Evolutionary conservation across 2,329 filamentous ascomycete genomes (phyloP).

Genomic region (Cladophialophora psammophila): DNA sequence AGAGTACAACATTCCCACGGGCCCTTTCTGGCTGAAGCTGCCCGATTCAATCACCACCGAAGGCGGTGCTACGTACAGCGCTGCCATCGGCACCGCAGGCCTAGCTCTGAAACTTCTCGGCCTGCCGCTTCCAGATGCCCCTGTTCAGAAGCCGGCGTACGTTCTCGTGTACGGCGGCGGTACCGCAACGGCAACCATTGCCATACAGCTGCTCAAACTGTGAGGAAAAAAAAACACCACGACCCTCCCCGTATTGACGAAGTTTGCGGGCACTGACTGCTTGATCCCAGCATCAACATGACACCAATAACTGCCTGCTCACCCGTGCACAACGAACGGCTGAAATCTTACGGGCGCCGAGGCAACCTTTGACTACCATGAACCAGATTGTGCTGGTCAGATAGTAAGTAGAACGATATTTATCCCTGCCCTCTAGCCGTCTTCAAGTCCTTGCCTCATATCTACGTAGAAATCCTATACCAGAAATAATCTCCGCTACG

Average conservation of each 20-base stretch:
- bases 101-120: slow-evolving; percentile 25
- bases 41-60: slow-evolving; percentile 23
- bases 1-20: slow-evolving; percentile 24
- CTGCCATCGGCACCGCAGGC: slow-evolving; percentile 28
- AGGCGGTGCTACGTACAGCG: slow-evolving; percentile 16
- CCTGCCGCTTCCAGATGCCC: slow-evolving; percentile 27
- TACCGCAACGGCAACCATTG: slow-evolving; percentile 35
- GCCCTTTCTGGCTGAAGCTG: slow-evolving; percentile 27
- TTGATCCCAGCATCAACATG: slow-evolving; percentile 10
- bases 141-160: slow-evolving; percentile 27
- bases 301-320: slow-evolving; percentile 14
- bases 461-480: background rate
- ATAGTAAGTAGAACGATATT: background rate
- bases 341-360: slow-evolving; percentile 18
- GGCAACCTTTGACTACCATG: background rate
- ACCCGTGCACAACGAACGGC: slow-evolving; percentile 11
- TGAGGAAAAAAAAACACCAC: slow-evolving; percentile 28
- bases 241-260: background rate
- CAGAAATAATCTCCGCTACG: background rate
- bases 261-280: background rate
- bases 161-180: slow-evolving; percentile 35
- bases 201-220: slow-evolving; percentile 42
- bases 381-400: background rate
- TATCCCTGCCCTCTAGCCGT: no score
- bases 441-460: no score